Evolutionary conservation across 2,329 filamentous ascomycete genomes (phyloP).

Genomic region (Magnaporthiopsis incrustans): DNA sequence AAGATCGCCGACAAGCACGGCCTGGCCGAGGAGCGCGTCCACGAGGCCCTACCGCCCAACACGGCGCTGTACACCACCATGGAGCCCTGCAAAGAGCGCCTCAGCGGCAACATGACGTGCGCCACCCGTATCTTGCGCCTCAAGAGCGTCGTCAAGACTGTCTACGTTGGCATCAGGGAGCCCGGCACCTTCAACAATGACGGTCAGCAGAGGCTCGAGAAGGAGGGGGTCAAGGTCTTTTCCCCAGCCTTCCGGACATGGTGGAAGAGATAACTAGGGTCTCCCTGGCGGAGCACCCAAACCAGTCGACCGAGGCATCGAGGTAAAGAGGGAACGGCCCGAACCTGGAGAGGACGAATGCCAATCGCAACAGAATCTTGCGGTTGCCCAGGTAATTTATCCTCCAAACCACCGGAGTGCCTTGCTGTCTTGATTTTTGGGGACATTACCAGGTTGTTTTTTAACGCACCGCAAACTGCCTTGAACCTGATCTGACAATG

Average conservation of each 20-base stretch:
- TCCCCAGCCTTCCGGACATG: slow-evolving; percentile 6
- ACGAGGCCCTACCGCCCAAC: slow-evolving; percentile 26
- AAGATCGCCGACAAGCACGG: slow-evolving; percentile 30
- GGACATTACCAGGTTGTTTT: too few relatives aligned
- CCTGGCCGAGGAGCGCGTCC: slow-evolving; percentile 26
- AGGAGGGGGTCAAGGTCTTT: slow-evolving; percentile 8
- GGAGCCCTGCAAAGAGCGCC: slow-evolving; percentile 34
- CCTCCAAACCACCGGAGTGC: too few relatives aligned
- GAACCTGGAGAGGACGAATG: too few relatives aligned
- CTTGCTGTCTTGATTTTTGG: too few relatives aligned
- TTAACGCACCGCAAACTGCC: too few relatives aligned
- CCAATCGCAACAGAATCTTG: too few relatives aligned
- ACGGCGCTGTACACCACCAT: slow-evolving; percentile 36
- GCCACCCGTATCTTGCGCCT: slow-evolving; percentile 9
- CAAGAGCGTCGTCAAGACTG: slow-evolving; percentile 9
- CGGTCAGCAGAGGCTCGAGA: slow-evolving; percentile 6
- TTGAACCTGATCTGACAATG: too few relatives aligned
- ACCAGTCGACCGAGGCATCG: too few relatives aligned
- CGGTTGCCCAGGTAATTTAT: too few relatives aligned
- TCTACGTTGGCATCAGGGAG: slow-evolving; percentile 12
- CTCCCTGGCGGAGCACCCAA: slow-evolving; percentile 3
- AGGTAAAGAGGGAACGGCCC: too few relatives aligned
- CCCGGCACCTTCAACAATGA: slow-evolving; percentile 10
- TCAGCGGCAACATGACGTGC: slow-evolving; percentile 27
- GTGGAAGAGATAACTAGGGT: slow-evolving; percentile 5